phyloP scores from a whole-genome alignment of 148 eudicot genomes.

The Rhododendron ovatum region DNA sequence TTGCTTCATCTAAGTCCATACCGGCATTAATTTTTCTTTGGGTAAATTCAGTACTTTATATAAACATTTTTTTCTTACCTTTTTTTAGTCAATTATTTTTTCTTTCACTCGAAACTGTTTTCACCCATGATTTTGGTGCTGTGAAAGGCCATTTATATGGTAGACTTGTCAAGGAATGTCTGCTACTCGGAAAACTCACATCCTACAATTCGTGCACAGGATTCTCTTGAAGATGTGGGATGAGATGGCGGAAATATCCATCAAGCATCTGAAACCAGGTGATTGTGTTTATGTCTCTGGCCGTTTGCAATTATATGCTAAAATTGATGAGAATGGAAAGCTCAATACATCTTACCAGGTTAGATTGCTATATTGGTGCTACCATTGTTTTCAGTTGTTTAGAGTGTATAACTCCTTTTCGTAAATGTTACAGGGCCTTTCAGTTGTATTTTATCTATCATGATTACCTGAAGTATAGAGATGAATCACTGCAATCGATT shows the following conservation, averaged over 20 bases:
- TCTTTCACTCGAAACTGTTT: not conserved
- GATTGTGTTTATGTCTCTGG: constrained; percentile 75
- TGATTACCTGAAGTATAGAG: not conserved
- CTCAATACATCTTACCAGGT: constrained; percentile 38
- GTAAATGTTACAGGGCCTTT: not conserved
- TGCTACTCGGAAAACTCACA: not conserved
- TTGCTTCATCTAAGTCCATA: not conserved
- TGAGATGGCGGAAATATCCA: constrained; percentile 53
- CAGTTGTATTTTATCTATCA: not conserved
- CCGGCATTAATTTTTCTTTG: not conserved
- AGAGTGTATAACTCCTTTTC: not conserved
- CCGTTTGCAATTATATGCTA: constrained; percentile 35
- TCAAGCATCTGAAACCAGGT: constrained; percentile 50
- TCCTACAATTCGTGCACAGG: constrained; percentile 31
- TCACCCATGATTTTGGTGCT: not conserved
- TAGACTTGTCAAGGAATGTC: not conserved
- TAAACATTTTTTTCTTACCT: not conserved
- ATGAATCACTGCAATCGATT: not conserved
- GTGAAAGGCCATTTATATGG: not conserved
- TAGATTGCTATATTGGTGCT: constrained; percentile 3
- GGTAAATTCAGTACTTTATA: not conserved
- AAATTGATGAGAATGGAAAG: constrained; percentile 27
- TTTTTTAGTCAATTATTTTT: not conserved
- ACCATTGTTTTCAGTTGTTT: not conserved
- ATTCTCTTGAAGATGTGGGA: constrained; percentile 50